Base-by-base conservation (phyloP, 2,329 filamentous ascomycete genomes). In the Colletotrichum viniferum region DNA sequence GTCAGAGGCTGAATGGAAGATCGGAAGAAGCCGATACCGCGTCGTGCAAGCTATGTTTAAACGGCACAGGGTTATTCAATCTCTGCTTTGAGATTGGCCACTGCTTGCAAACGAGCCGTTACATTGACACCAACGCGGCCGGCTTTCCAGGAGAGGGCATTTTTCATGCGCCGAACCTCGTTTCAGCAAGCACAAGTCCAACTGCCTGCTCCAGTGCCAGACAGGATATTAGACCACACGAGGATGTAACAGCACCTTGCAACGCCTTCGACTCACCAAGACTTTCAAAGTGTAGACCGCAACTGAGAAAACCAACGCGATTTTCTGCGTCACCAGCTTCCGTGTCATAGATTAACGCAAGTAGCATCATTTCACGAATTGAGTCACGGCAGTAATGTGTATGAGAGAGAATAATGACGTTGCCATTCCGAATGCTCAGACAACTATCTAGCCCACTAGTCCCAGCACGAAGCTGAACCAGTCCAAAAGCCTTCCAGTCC, bases 341-440 rank as follows among this genome's bases (percentile, higher is more conserved):
- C 1, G 18, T 21, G 38, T 7, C 9, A 10, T n/a, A n/a, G 18
- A 10, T 21, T 48, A n/a, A 9, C 18, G 18, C 18, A n/a, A 21
- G 38, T 4, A 48, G 10, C 2, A 48, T n/a, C 38, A 24, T 12
- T 6, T 24, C 10, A 13, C 43, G n/a, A 21, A 3, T 52, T 6
- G 12, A 21, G n/a, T 21, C 43, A 52, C 10, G n/a, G 43, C n/a
- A 21, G n/a, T 5, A 52, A 21, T 4, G 6, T 52, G 7, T 52
- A 48, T 73, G 66, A 56, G 62, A 65, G 74, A 76, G 74, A 76
- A 76, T 36, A 60, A 60, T 76, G 71, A n/a, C 34, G 36, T 76
- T 70, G 71, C 36, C 74, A 74, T 68, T 36, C 32, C 56, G 48
- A 43, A 67, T 65, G 71, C 74, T 74, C 74, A 66, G 71, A 76